Evolutionary conservation across 2,329 filamentous ascomycete genomes (phyloP).

Genomic region (Claviceps sorghi): DNA sequence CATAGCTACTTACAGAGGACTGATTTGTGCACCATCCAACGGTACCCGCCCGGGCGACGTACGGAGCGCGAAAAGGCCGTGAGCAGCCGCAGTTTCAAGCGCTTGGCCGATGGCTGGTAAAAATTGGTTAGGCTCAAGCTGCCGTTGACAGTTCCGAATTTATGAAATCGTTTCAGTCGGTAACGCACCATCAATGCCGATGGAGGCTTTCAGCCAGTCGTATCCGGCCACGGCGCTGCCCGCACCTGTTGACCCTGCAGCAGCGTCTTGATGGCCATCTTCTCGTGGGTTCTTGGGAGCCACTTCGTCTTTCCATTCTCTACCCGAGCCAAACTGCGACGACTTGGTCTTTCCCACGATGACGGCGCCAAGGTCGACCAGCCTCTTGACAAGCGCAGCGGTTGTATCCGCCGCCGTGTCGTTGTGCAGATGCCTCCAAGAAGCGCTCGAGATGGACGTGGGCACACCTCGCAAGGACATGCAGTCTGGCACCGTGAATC

Average conservation of each 20-base stretch:
- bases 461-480: conserved; percentile 31
- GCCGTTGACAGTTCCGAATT: not conserved
- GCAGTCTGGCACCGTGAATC: conserved; percentile 22
- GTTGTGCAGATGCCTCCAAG: conserved; percentile 40
- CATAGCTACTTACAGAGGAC: conserved; percentile 11
- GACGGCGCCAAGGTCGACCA: conserved; percentile 46
- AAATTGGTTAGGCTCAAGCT: not conserved
- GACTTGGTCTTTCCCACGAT: conserved; percentile 39
- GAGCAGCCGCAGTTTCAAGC: conserved; percentile 9
- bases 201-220: conserved; percentile 24
- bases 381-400: conserved; percentile 33
- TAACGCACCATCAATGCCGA: conserved; percentile 22
- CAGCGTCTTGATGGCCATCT: conserved; percentile 28
- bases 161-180: not conserved
- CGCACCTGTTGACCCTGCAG: conserved; percentile 24
- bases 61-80: conserved; percentile 19
- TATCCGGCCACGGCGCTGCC: conserved; percentile 24
- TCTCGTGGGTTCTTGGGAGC: conserved; percentile 31
- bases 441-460: conserved; percentile 41
- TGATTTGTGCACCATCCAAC: conserved; percentile 4
- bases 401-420: conserved; percentile 25
- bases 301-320: conserved; percentile 27
- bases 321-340: conserved; percentile 28
- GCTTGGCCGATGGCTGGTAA: conserved; percentile 10
- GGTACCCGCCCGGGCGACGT: conserved; percentile 8